A percentile compares a stretch with the other conserved stretches of the same genome.
These are phyloP conservation scores for Suillus luteus DNA, from an alignment of 768 basidiomycete genomes.

Conservation along the genomic window DNA sequence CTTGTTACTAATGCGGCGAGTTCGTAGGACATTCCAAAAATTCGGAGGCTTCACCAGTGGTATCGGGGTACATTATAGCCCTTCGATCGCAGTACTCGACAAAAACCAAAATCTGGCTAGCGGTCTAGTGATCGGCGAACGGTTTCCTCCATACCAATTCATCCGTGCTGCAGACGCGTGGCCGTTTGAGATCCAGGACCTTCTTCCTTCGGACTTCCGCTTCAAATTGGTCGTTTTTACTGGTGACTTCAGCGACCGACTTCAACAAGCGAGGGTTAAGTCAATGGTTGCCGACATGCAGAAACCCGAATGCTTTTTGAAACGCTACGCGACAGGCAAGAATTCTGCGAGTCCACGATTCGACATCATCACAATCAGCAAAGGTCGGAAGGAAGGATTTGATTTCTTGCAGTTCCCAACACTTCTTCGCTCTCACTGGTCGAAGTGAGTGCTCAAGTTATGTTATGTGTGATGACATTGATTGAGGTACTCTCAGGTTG, in stretches of 20 bases:
- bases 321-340: constrained; percentile 22
- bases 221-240: constrained; percentile 52
- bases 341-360: constrained; percentile 33
- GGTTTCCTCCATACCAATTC: constrained; percentile 49
- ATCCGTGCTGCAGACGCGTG: constrained; percentile 48
- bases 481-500: constrained; percentile 40
- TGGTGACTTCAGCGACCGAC: constrained; percentile 35
- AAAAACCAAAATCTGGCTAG: constrained; percentile 39
- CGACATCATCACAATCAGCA: constrained; percentile 30
- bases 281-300: constrained; percentile 31
- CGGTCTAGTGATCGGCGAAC: constrained; percentile 49
- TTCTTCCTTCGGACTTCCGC: constrained; percentile 47
- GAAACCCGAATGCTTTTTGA: constrained; percentile 29
- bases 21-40: constrained; percentile 43
- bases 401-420: constrained; percentile 35
- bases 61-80: constrained; percentile 50
- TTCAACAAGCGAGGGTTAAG: constrained; percentile 28
- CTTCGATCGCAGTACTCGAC: constrained; percentile 40
- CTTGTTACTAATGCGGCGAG: constrained; percentile 5
- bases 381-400: constrained; percentile 36
- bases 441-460: constrained; percentile 34
- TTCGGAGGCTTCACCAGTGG: constrained; percentile 50
- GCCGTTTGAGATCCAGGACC: constrained; percentile 52
- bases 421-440: constrained; percentile 42
- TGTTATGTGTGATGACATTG: background rate